A percentile compares a stretch with the other conserved stretches of the same genome.
Evolutionary conservation across 805 yeast genomes (phyloP).

Genomic region (Yamadazyma takamatsuzukensis): DNA sequence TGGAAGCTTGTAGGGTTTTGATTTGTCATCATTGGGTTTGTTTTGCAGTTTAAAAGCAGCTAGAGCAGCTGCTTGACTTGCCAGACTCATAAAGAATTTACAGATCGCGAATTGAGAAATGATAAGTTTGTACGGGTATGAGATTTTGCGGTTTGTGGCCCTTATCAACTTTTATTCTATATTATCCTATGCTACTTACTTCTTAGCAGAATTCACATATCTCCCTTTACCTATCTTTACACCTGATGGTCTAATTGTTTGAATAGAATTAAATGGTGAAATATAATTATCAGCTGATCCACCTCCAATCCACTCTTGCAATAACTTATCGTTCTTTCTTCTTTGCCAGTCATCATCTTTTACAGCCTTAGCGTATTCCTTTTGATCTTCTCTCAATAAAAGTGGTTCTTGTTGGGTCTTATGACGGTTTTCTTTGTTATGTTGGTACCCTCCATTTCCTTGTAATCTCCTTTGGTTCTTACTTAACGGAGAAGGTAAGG

Average conservation of each 20-base stretch:
- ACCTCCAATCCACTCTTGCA: slow-evolving; percentile 92
- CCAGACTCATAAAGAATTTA: slow-evolving; percentile 12
- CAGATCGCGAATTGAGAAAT: neutral
- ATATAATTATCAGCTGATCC: slow-evolving; percentile 82
- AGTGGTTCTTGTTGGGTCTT: slow-evolving; percentile 49
- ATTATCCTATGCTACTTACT: slow-evolving; percentile 6
- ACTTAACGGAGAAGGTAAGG: slow-evolving; percentile 84
- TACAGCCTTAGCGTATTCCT: slow-evolving; percentile 83
- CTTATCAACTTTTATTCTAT: neutral
- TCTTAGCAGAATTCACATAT: slow-evolving; percentile 59
- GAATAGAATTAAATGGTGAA: slow-evolving; percentile 70
- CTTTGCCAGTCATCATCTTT: slow-evolving; percentile 87
- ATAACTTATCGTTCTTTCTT: slow-evolving; percentile 77
- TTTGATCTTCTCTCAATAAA: slow-evolving; percentile 83
- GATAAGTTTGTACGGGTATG: neutral
- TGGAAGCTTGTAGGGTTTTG: too few relatives aligned
- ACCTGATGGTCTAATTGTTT: slow-evolving; percentile 46
- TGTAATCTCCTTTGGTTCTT: slow-evolving; percentile 64
- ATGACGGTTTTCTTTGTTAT: slow-evolving; percentile 58
- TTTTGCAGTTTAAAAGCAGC: slow-evolving; percentile 35
- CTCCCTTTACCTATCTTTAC: slow-evolving; percentile 86
- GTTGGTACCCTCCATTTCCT: slow-evolving; percentile 80
- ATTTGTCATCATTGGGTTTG: too few relatives aligned
- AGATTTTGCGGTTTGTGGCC: neutral
- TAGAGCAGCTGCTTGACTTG: slow-evolving; percentile 41